phyloP scores from a whole-genome alignment of 2,329 filamentous ascomycete species.

The Colletotrichum eleusines region DNA sequence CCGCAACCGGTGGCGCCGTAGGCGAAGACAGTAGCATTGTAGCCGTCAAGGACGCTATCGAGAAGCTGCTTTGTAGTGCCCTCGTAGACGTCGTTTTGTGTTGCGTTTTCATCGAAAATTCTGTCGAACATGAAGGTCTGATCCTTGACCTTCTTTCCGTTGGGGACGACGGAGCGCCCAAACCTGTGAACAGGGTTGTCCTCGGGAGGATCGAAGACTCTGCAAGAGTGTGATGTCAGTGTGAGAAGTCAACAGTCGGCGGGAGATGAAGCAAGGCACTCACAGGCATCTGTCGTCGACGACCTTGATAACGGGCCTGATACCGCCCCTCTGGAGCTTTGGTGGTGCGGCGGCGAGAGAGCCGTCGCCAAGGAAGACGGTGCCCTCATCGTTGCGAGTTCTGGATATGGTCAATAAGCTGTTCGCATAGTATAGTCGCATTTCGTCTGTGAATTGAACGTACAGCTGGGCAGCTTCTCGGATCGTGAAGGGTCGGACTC shows the following conservation, averaged over 20 bases:
- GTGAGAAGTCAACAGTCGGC: background rate
- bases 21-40: constrained; percentile 98
- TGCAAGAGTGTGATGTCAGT: constrained; percentile 55
- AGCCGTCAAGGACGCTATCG: constrained; percentile 95
- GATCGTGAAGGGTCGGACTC: constrained; percentile 82
- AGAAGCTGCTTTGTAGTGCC: constrained; percentile 89
- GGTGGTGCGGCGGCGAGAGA: constrained; percentile 91
- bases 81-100: constrained; percentile 95
- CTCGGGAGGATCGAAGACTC: constrained; percentile 96
- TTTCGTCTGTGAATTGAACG: constrained; percentile 43
- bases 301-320: constrained; percentile 94
- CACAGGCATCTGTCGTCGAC: constrained; percentile 97
- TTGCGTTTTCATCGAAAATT: constrained; percentile 95
- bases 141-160: constrained; percentile 94
- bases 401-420: constrained; percentile 26
- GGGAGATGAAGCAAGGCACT: constrained; percentile 51
- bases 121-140: constrained; percentile 97
- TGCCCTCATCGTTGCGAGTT: constrained; percentile 79
- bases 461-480: constrained; percentile 93
- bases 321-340: constrained; percentile 86
- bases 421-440: background rate
- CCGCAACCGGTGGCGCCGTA: constrained; percentile 98
- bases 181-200: constrained; percentile 93
- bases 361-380: constrained; percentile 94
- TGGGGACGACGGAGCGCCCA: constrained; percentile 81